A percentile compares a stretch with the other conserved stretches of the same genome.
Conservation (phyloP, 306 rosid genomes). For the Rosa persica region DNA sequence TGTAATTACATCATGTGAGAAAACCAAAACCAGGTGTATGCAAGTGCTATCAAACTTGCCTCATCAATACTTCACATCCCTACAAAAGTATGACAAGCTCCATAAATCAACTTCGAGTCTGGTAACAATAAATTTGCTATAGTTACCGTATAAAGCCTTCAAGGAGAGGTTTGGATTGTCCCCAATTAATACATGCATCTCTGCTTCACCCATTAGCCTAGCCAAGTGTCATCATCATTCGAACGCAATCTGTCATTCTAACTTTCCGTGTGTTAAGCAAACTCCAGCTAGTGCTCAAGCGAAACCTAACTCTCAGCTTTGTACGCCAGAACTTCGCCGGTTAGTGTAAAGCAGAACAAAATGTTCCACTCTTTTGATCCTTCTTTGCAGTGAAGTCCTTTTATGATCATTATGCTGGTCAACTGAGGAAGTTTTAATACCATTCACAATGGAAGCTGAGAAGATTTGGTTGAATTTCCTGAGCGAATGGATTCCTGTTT, state of each 20-base stretch:
- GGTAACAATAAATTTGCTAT: background rate
- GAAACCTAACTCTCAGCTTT: slow-evolving; percentile 26
- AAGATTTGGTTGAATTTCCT: slow-evolving; percentile 26
- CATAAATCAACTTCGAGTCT: background rate
- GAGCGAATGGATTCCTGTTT: slow-evolving; percentile 35
- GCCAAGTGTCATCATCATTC: background rate
- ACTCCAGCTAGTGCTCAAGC: background rate
- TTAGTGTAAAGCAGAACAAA: slow-evolving; percentile 18
- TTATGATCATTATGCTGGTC: background rate
- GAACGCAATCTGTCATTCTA: background rate
- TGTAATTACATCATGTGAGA: slow-evolving; percentile 8
- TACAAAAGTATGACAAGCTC: slow-evolving; percentile 1
- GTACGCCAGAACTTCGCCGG: slow-evolving; percentile 5
- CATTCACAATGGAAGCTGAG: slow-evolving; percentile 28
- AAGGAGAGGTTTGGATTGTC: background rate
- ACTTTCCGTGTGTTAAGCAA: background rate
- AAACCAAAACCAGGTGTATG: background rate
- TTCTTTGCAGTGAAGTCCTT: slow-evolving; percentile 17
- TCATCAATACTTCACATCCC: background rate
- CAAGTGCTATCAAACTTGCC: background rate
- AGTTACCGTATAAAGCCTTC: background rate
- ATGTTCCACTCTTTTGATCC: background rate
- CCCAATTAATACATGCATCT: background rate
- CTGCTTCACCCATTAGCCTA: background rate
- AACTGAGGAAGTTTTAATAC: slow-evolving; percentile 16